Evolutionary conservation across 1,139 yeast genomes (phyloP), one percentile per base, ranked within the genome.

Genomic region (Geotrichum cucujoidarum): DNA sequence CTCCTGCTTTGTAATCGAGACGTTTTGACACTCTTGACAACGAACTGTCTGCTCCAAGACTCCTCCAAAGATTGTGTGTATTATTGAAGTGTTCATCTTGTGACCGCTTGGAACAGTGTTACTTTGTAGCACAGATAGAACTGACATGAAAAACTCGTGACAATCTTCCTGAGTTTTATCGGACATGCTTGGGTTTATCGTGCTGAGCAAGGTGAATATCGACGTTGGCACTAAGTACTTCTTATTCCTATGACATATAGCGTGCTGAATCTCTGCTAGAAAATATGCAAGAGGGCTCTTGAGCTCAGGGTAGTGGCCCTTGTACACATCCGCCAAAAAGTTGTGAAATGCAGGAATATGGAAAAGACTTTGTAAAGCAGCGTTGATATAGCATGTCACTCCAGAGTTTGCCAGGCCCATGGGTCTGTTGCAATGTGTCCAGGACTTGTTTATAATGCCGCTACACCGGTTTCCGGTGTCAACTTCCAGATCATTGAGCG

Each of bases 101-200:
- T 71, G 75, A n/a, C 95, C 95, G 63, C 78, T 83, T 30, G 96
- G 96, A 1, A 92, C 87, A 7, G 87, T 76, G 62, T 89, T 96
- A 63, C 88, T 96, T 66, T 89, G 96, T 49, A 89, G 68, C 50
- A 95, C 70, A 8, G 92, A 81, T 75, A 89, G 75, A 53, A 89
- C 70, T 16, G 95, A 84, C 96, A 89, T 89, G 63, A 81, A 86
- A 67, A 89, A 92, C 66, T 92, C 98, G 66, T 92, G 98, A 0
- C 96, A 84, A 66, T 92, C 98, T 66, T 92, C 97, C 65, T 92
- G 97, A 64, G 87, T 14, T 89, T 95, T 95, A 88, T 62, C 82
- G 92, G 38, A 88, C 38, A 81, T 95, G 88, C 13, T 14, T 14
- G 14, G 24, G 25, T 34, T 40, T 16, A 43, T 25, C 17, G 2